phyloP scores from a whole-genome alignment of 306 rosid species.

The Hylodesmum podocarpum region DNA sequence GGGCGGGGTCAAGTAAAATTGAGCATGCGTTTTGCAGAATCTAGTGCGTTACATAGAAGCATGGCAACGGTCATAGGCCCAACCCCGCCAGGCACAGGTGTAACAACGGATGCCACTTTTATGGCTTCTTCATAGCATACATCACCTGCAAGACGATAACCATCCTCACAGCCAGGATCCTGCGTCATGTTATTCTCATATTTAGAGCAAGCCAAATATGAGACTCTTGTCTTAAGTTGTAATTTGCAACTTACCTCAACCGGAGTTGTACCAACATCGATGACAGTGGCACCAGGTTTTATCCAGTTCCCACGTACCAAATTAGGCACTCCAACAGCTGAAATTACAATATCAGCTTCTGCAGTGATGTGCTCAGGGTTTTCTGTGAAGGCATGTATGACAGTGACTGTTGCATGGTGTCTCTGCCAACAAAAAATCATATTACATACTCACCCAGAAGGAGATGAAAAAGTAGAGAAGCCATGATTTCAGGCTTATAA shows the following conservation, averaged over 20 bases:
- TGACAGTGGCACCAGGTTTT: slow-evolving; percentile 80
- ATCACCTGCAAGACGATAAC: slow-evolving; percentile 71
- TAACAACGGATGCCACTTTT: slow-evolving; percentile 64
- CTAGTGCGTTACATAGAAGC: slow-evolving; percentile 77
- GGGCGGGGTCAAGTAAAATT: slow-evolving; percentile 40
- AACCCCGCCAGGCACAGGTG: slow-evolving; percentile 96
- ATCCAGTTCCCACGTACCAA: slow-evolving; percentile 91
- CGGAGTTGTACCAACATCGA: slow-evolving; percentile 86
- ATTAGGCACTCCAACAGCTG: slow-evolving; percentile 93
- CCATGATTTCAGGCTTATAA: neutral
- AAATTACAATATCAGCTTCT: slow-evolving; percentile 80
- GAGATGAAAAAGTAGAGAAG: neutral
- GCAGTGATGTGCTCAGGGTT: slow-evolving; percentile 67
- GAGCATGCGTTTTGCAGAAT: slow-evolving; percentile 68
- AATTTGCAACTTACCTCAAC: slow-evolving; percentile 60
- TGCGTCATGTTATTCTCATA: slow-evolving; percentile 22
- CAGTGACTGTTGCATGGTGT: slow-evolving; percentile 87
- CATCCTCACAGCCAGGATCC: slow-evolving; percentile 69
- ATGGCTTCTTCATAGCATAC: slow-evolving; percentile 83
- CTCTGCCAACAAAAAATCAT: slow-evolving; percentile 55
- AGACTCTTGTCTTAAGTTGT: neutral
- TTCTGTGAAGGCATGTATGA: slow-evolving; percentile 71
- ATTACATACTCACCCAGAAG: slow-evolving; percentile 5
- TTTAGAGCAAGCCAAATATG: neutral
- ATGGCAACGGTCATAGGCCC: slow-evolving; percentile 92